Conservation (phyloP, 2,329 filamentous ascomycete genomes). For the Stemphylium vesicarium region DNA sequence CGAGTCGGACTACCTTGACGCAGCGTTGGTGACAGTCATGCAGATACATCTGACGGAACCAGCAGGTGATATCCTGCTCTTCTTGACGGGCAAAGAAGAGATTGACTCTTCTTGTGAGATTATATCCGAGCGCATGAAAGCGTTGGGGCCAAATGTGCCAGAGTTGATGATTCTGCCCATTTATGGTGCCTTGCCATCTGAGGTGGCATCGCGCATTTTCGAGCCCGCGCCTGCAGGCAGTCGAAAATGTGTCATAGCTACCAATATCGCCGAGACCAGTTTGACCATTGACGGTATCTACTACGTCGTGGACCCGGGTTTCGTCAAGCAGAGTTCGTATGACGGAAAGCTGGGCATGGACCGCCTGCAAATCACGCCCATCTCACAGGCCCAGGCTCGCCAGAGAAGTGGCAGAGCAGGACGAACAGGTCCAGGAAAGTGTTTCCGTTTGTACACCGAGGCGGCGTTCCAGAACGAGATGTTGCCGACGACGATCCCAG, state of each 20-base stretch:
- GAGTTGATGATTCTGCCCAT: conserved; percentile 93
- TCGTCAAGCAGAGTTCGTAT: conserved; percentile 97
- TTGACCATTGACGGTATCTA: conserved; percentile 98
- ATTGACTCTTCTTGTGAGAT: conserved; percentile 96
- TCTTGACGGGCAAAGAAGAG: conserved; percentile 96
- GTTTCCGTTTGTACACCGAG: conserved; percentile 92
- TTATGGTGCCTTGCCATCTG: conserved; percentile 91
- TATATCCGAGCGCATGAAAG: conserved; percentile 94
- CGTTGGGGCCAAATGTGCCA: conserved; percentile 85
- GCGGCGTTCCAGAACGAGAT: conserved; percentile 95
- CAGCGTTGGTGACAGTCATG: conserved; percentile 95
- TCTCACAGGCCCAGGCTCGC: conserved; percentile 95
- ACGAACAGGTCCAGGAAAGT: conserved; percentile 89
- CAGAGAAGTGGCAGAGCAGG: conserved; percentile 92
- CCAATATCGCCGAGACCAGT: conserved; percentile 97
- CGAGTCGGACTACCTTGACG: conserved; percentile 93
- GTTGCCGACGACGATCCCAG: conserved; percentile 93
- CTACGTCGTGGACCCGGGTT: conserved; percentile 95
- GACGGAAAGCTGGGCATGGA: conserved; percentile 99
- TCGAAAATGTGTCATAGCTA: conserved; percentile 95
- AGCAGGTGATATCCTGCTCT: conserved; percentile 91
- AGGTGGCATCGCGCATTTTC: conserved; percentile 94
- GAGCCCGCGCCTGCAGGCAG: conserved; percentile 86
- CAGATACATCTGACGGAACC: conserved; percentile 96
- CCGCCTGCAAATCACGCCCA: conserved; percentile 90